A percentile compares a stretch with the other conserved stretches of the same genome.
Evolutionary conservation across 805 yeast genomes (phyloP).

Genomic region (Metschnikowia reukaufii): DNA sequence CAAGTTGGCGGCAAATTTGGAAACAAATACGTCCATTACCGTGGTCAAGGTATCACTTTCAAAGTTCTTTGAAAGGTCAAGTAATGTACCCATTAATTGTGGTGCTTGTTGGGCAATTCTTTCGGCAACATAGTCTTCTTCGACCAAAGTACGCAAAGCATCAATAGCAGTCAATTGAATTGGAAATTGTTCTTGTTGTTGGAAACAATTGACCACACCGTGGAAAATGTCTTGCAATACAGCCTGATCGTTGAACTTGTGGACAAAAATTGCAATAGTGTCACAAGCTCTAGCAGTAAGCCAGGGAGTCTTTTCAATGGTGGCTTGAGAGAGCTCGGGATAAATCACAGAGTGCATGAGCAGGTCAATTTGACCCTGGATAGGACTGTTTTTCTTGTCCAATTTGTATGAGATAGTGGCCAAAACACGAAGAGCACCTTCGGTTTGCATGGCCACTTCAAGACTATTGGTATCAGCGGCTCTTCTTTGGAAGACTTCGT

Average conservation of each 20-base stretch:
- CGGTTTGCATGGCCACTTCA: slow-evolving; percentile 35
- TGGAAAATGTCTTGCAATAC: slow-evolving; percentile 42
- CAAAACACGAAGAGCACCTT: slow-evolving; percentile 43
- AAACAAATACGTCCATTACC: slow-evolving; percentile 47
- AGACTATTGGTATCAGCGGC: slow-evolving; percentile 27
- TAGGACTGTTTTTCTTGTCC: slow-evolving; percentile 37
- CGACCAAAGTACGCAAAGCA: slow-evolving; percentile 48
- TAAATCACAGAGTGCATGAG: slow-evolving; percentile 38
- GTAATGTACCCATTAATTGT: slow-evolving; percentile 43
- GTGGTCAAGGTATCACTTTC: slow-evolving; percentile 45
- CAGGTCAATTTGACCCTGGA: slow-evolving; percentile 40
- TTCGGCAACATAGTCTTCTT: slow-evolving; percentile 41
- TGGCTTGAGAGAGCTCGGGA: slow-evolving; percentile 39
- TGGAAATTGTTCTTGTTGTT: slow-evolving; percentile 45
- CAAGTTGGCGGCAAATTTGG: slow-evolving; percentile 41
- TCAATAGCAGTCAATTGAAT: slow-evolving; percentile 52
- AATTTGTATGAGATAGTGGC: slow-evolving; percentile 42
- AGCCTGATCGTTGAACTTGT: slow-evolving; percentile 34
- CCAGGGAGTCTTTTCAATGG: slow-evolving; percentile 35
- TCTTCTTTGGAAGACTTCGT: slow-evolving; percentile 37
- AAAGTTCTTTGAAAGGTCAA: slow-evolving; percentile 44
- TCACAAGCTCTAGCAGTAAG: slow-evolving; percentile 49
- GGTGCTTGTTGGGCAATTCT: slow-evolving; percentile 45
- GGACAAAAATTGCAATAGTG: slow-evolving; percentile 40
- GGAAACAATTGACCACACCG: slow-evolving; percentile 42